phyloP scores from a whole-genome alignment of 2,329 filamentous ascomycete species.

The Acephala macrosclerotiorum region DNA sequence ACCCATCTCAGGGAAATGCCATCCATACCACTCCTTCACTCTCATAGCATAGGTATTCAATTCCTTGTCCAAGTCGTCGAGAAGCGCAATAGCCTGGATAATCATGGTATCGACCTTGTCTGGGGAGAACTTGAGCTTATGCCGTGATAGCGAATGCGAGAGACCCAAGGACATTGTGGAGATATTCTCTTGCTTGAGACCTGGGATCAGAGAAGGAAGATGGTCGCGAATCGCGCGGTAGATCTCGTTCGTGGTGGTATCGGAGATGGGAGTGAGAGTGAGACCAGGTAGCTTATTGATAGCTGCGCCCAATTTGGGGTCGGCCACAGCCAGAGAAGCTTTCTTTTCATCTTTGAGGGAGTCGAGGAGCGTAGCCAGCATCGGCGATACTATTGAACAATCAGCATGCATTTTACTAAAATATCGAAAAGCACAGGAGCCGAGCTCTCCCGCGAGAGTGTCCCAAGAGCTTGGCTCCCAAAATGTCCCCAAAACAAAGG shows the following conservation, averaged over 20 bases:
- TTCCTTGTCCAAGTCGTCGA: slow-evolving; percentile 98
- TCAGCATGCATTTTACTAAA: neutral
- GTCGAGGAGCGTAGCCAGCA: slow-evolving; percentile 82
- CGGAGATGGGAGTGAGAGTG: slow-evolving; percentile 83
- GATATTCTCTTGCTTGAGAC: slow-evolving; percentile 83
- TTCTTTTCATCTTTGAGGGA: slow-evolving; percentile 98
- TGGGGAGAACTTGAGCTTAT: slow-evolving; percentile 98
- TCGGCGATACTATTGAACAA: slow-evolving; percentile 82
- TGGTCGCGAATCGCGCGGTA: slow-evolving; percentile 95
- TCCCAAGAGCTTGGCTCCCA: too few species aligned
- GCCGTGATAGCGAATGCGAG: slow-evolving; percentile 93
- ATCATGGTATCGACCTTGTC: slow-evolving; percentile 99
- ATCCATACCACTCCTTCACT: slow-evolving; percentile 99
- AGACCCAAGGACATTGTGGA: slow-evolving; percentile 96
- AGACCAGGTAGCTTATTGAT: slow-evolving; percentile 92
- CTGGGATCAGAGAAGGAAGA: slow-evolving; percentile 88
- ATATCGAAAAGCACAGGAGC: neutral
- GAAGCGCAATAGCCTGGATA: slow-evolving; percentile 90
- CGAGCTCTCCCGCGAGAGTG: too few species aligned
- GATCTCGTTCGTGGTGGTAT: slow-evolving; percentile 83
- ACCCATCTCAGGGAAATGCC: slow-evolving; percentile 98
- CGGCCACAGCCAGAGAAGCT: slow-evolving; percentile 90
- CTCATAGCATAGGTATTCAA: slow-evolving; percentile 99
- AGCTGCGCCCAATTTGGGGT: slow-evolving; percentile 88
- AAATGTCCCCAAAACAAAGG: too few species aligned